phyloP scores from a whole-genome alignment of 2,329 filamentous ascomycete genomes.

The Trichoderma citrinoviride region DNA sequence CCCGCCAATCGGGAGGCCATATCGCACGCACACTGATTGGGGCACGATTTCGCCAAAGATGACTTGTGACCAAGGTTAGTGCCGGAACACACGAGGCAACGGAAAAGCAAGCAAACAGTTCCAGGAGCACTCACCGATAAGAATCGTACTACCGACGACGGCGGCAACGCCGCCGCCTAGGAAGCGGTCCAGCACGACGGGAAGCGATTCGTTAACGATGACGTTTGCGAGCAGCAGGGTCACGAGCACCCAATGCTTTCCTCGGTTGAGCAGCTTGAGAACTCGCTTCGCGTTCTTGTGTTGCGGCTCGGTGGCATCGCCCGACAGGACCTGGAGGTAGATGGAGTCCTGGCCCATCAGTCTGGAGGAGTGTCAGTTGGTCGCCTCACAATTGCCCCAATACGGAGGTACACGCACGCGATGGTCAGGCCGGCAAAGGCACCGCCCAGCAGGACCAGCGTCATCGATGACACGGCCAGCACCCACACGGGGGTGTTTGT shows the following conservation, averaged over 20 bases:
- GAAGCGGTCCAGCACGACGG: conserved; percentile 90
- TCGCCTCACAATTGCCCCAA: not conserved
- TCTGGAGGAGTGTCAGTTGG: conserved; percentile 31
- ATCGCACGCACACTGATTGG: conserved; percentile 94
- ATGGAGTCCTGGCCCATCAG: conserved; percentile 82
- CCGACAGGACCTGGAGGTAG: conserved; percentile 90
- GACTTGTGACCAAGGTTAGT: conserved; percentile 53
- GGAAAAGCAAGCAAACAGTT: not conserved
- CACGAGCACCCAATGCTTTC: conserved; percentile 98
- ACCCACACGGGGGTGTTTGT: conserved; percentile 71
- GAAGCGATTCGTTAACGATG: conserved; percentile 94
- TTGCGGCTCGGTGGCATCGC: conserved; percentile 80
- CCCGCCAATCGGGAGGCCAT: conserved; percentile 90
- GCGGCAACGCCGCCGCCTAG: conserved; percentile 93
- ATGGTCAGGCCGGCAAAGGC: conserved; percentile 94
- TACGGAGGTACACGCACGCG: conserved; percentile 52
- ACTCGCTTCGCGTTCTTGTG: conserved; percentile 82
- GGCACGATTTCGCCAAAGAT: conserved; percentile 97
- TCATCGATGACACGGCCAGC: conserved; percentile 73
- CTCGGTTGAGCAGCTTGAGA: conserved; percentile 72
- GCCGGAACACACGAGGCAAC: conserved; percentile 12
- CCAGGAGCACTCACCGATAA: conserved; percentile 69
- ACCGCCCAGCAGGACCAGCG: conserved; percentile 81
- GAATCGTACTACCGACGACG: conserved; percentile 84
- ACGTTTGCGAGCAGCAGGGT: conserved; percentile 93